Conservation (phyloP, 306 rosid species). For the Cicer cuneatum region DNA sequence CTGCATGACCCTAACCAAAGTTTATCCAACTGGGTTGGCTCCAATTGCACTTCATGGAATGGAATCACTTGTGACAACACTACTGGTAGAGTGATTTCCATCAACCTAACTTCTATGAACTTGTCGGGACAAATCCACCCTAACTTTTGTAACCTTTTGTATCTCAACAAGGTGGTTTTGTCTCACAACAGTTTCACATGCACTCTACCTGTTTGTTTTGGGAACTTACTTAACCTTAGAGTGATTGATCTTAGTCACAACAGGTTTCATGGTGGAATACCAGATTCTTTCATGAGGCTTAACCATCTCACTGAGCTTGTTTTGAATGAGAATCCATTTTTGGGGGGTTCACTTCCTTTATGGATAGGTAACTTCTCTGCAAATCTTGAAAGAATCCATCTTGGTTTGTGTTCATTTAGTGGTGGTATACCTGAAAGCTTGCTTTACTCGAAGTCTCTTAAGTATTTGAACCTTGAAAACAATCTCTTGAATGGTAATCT, state of each 20-base stretch:
- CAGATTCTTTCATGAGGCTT: constrained; percentile 70
- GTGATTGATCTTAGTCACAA: constrained; percentile 72
- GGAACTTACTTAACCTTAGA: constrained; percentile 57
- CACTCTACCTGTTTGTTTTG: constrained; percentile 75
- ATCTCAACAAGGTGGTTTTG: constrained; percentile 60
- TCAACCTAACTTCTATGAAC: constrained; percentile 65
- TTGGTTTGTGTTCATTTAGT: constrained; percentile 65
- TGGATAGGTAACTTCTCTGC: constrained; percentile 93
- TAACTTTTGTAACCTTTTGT: constrained; percentile 63
- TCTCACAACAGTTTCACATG: constrained; percentile 72
- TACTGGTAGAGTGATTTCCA: constrained; percentile 73
- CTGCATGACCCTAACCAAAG: constrained; percentile 70
- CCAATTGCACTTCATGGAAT: constrained; percentile 77
- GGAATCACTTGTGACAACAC: constrained; percentile 78
- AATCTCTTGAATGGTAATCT: constrained; percentile 69
- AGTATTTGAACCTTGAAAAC: constrained; percentile 71
- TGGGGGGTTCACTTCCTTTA: constrained; percentile 74
- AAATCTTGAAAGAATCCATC: constrained; percentile 64
- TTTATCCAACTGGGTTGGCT: constrained; percentile 78
- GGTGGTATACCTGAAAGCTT: constrained; percentile 83
- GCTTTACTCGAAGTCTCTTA: constrained; percentile 64
- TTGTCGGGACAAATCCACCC: constrained; percentile 80
- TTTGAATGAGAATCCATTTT: constrained; percentile 66
- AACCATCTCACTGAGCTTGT: constrained; percentile 67
- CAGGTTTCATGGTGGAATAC: constrained; percentile 70